Conservation (phyloP, 1,284 basidiomycete species). For the Cryptococcus depauperatus region DNA sequence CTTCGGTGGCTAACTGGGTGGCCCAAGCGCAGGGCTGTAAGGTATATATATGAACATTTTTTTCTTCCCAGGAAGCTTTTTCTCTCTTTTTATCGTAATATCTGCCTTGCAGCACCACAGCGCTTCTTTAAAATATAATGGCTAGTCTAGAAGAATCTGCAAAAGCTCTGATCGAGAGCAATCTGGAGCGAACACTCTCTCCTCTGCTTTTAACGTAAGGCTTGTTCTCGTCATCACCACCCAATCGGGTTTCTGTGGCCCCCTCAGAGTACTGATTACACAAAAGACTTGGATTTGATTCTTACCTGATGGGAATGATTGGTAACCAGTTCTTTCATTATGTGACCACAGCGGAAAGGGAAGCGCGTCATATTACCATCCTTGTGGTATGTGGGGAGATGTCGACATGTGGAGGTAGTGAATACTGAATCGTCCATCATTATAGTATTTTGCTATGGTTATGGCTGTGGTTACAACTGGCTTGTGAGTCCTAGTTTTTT, state of each 20-base stretch:
- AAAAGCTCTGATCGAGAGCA: not conserved
- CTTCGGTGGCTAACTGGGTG: no score
- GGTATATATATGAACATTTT: no score
- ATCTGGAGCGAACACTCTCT: not conserved
- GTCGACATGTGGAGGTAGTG: no score
- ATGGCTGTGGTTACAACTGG: not conserved
- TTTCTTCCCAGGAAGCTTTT: no score
- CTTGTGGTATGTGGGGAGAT: no score
- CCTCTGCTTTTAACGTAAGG: conserved; percentile 1
- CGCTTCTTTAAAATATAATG: no score
- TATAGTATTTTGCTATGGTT: not conserved
- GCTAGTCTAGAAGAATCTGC: not conserved
- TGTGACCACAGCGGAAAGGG: not conserved
- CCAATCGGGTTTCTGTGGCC: no score
- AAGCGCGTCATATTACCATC: not conserved
- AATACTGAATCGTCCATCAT: not conserved
- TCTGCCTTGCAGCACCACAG: no score
- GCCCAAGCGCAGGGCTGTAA: no score
- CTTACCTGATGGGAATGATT: not conserved
- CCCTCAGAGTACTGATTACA: not conserved
- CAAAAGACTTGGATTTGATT: not conserved
- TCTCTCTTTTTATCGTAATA: no score
- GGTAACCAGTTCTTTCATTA: not conserved
- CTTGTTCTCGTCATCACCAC: no score
- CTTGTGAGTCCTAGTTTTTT: not conserved